Conservation (phyloP, 371 early-diverging fungal species). For the Syncephalastrum sp. region DNA sequence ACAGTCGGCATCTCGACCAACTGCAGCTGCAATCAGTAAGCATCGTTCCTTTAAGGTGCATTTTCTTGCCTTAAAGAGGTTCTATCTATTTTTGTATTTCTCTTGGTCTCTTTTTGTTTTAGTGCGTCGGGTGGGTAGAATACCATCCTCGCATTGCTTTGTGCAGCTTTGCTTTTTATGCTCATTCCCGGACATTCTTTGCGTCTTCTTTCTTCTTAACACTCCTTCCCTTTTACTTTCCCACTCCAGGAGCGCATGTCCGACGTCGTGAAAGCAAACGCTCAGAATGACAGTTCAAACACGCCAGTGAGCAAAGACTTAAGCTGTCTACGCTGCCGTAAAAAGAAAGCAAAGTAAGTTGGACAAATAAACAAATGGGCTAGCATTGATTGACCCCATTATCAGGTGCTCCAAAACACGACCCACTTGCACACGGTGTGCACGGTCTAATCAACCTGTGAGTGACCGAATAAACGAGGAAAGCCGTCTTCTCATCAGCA, state of each 20-base stretch:
- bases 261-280: not conserved
- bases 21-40: too few species aligned
- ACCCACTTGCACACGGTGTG: slow-evolving; percentile 48
- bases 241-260: not conserved
- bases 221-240: not conserved
- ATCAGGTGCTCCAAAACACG: slow-evolving; percentile 51
- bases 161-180: not conserved
- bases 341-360: slow-evolving; percentile 54
- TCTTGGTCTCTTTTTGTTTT: too few species aligned
- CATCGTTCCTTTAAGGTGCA: too few species aligned
- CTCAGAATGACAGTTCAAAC: slow-evolving; percentile 5
- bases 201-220: slow-evolving; percentile 5
- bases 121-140: too few species aligned
- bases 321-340: slow-evolving; percentile 49
- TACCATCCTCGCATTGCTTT: not conserved
- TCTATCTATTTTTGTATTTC: too few species aligned
- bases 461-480: not conserved
- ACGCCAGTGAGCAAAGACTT: slow-evolving; percentile 30
- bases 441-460: slow-evolving; percentile 50
- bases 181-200: not conserved
- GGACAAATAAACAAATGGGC: not conserved
- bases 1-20: too few species aligned
- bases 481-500: not conserved
- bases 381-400: not conserved
- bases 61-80: too few species aligned